Percentiles rank a stretch among this genome's conserved stretches.
Conservation (phyloP, 2,329 filamentous ascomycete genomes). For the Claviceps citrina region DNA sequence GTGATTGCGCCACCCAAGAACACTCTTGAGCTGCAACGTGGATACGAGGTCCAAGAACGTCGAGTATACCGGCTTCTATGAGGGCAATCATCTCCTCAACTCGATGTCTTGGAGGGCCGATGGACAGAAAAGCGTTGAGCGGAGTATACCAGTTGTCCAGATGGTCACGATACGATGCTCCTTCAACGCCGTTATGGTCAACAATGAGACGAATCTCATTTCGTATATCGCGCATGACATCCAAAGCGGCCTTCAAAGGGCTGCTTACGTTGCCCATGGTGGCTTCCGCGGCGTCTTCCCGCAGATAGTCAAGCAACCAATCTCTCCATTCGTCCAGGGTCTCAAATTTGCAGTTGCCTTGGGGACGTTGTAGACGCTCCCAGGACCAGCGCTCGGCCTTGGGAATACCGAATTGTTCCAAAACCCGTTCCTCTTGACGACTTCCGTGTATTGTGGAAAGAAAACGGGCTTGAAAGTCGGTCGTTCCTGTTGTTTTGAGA, state of each 20-base stretch:
- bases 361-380: conserved; percentile 3
- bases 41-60: conserved; percentile 3
- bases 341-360: background rate
- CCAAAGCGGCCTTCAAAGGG: conserved; percentile 3
- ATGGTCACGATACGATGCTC: conserved; percentile 3
- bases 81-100: conserved; percentile 6
- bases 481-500: background rate
- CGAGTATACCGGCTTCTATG: conserved; percentile 2
- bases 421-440: conserved; percentile 1
- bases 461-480: background rate
- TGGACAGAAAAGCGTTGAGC: conserved; percentile 4
- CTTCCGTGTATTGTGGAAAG: background rate
- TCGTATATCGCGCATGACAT: conserved; percentile 5
- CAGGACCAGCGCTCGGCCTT: conserved; percentile 4
- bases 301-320: conserved; percentile 3
- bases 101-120: conserved; percentile 4
- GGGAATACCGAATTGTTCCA: conserved; percentile 3
- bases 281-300: conserved; percentile 1
- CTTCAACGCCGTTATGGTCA: conserved; percentile 4
- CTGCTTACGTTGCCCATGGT: conserved; percentile 2
- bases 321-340: background rate
- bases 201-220: conserved; percentile 5
- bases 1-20: conserved; percentile 1
- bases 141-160: conserved; percentile 5
- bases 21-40: background rate